Evolutionary conservation across 768 basidiomycete species (phyloP).

Genomic region (Lenzites betulinus): DNA sequence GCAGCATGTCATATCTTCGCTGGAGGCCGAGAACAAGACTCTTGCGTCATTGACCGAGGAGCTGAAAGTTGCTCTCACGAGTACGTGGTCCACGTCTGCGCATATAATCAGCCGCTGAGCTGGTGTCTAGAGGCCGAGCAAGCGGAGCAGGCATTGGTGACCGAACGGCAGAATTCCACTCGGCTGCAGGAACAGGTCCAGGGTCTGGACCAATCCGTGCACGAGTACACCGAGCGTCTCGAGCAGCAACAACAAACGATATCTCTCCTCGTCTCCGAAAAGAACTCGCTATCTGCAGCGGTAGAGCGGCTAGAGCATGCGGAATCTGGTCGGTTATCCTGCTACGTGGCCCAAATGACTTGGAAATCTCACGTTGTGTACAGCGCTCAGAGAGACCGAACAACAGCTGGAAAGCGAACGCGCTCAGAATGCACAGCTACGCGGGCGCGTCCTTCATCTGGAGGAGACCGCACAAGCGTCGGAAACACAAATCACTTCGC

Average conservation of each 20-base stretch:
- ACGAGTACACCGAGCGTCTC: conserved; percentile 22
- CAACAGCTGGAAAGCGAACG: conserved; percentile 26
- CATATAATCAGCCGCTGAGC: conserved; percentile 1
- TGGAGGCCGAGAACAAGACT: conserved; percentile 8
- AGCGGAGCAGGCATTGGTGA: conserved; percentile 9
- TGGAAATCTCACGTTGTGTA: not conserved
- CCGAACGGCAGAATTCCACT: conserved; percentile 14
- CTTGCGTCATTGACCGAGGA: not conserved
- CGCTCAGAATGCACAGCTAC: conserved; percentile 19
- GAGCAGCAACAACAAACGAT: conserved; percentile 44
- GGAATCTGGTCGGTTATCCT: conserved; percentile 30
- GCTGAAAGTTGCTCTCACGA: not conserved
- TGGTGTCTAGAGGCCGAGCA: not conserved
- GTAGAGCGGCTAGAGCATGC: conserved; percentile 35
- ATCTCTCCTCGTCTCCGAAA: conserved; percentile 41
- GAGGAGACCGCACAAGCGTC: conserved; percentile 42
- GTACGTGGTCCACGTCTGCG: not conserved
- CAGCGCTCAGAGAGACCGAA: conserved; percentile 30
- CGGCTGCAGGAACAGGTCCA: conserved; percentile 19
- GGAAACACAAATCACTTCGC: conserved; percentile 41
- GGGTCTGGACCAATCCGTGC: conserved; percentile 21
- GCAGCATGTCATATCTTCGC: conserved; percentile 13
- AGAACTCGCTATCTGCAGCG: conserved; percentile 33
- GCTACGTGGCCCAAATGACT: not conserved
- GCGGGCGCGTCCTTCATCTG: conserved; percentile 43